Percentiles rank a stretch among this genome's conserved stretches.
These are phyloP conservation scores for Phytophthora lateralis DNA, from an alignment of 352 stramenopile genomes.

Conservation along the genomic window DNA sequence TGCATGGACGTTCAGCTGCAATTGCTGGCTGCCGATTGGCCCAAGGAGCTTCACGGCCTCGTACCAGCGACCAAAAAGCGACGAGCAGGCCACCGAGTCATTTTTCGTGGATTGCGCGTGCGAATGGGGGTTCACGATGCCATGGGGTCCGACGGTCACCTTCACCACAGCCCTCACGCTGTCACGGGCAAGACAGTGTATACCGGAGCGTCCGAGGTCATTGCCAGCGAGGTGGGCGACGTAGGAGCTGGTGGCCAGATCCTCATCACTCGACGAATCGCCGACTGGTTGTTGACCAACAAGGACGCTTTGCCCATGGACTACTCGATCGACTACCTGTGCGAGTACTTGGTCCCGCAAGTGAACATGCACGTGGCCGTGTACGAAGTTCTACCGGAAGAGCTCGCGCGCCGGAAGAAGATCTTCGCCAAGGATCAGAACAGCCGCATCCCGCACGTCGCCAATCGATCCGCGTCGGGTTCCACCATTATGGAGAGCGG, in stretches of 20 bases:
- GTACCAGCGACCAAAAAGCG: conserved; percentile 52
- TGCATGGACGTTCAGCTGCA: conserved; percentile 66
- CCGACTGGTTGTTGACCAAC: conserved; percentile 51
- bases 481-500: conserved; percentile 33
- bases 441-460: conserved; percentile 33
- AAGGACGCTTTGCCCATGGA: conserved; percentile 39
- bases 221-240: conserved; percentile 55
- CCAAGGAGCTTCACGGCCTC: conserved; percentile 57
- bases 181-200: conserved; percentile 60
- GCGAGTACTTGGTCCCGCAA: conserved; percentile 42
- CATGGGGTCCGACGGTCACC: conserved; percentile 38
- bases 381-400: conserved; percentile 40
- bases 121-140: conserved; percentile 64
- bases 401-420: conserved; percentile 34
- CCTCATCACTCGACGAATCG: conserved; percentile 50
- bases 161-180: conserved; percentile 44
- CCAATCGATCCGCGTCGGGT: conserved; percentile 22
- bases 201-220: conserved; percentile 52
- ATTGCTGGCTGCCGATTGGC: conserved; percentile 59
- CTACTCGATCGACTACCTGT: conserved; percentile 40
- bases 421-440: conserved; percentile 39
- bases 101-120: conserved; percentile 57
- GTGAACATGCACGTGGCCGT: conserved; percentile 43
- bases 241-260: conserved; percentile 59
- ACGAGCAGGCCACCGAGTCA: conserved; percentile 35